A percentile compares a stretch with the other conserved stretches of the same genome.
phyloP scores from a whole-genome alignment of 2,329 filamentous ascomycete genomes.

The Ambrosiella beaveri region DNA sequence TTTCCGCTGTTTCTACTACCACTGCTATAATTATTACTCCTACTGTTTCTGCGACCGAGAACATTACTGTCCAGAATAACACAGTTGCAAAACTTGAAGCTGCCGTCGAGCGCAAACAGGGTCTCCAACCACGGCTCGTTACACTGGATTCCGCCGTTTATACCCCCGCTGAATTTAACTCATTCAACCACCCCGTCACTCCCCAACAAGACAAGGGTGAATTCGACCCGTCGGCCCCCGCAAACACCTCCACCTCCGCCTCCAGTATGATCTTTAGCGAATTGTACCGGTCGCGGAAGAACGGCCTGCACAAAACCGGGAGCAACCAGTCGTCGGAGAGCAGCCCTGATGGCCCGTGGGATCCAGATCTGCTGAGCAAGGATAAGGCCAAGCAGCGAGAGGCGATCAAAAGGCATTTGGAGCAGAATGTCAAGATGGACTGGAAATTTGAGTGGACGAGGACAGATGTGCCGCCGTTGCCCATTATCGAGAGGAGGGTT shows the following conservation, averaged over 20 bases:
- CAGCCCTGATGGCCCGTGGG: constrained; percentile 17
- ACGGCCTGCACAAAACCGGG: constrained; percentile 29
- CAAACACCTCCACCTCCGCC: constrained; percentile 9
- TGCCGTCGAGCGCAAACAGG: constrained; percentile 3
- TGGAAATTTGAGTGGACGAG: constrained; percentile 44
- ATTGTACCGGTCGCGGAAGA: constrained; percentile 38
- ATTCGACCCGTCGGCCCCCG: constrained; percentile 6
- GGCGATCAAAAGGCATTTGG: constrained; percentile 39
- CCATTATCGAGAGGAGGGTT: constrained; percentile 7
- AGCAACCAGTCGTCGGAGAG: constrained; percentile 14
- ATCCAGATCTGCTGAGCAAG: constrained; percentile 42
- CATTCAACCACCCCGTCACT: constrained; percentile 9
- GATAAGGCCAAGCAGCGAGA: constrained; percentile 48
- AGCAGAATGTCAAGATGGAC: constrained; percentile 37
- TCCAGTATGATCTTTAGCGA: constrained; percentile 41
- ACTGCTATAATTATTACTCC: constrained; percentile 14
- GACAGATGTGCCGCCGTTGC: constrained; percentile 13
- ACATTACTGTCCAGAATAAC: background rate
- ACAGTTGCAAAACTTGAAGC: no score
- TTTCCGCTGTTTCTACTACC: constrained; percentile 14
- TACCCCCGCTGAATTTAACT: constrained; percentile 12
- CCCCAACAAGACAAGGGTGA: background rate
- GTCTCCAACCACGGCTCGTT: constrained; percentile 9
- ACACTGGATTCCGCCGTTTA: constrained; percentile 8
- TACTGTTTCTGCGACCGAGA: constrained; percentile 1